A percentile compares a stretch with the other conserved stretches of the same genome.
phyloP scores from a whole-genome alignment of 2,329 filamentous ascomycete genomes.

The Nannizziopsis barbatae region DNA sequence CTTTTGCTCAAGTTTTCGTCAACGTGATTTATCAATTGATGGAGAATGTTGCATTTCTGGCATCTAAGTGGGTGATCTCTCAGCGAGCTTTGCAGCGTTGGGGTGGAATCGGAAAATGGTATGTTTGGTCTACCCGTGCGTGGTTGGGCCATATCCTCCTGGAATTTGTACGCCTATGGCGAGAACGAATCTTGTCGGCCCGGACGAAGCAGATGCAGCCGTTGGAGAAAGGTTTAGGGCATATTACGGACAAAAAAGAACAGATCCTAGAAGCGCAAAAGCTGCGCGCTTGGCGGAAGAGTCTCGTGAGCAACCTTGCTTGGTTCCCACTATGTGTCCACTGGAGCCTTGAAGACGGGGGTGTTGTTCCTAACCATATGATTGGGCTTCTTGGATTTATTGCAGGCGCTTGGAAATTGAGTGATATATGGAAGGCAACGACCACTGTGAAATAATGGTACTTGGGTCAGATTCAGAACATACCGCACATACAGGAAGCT shows the following conservation, averaged over 20 bases:
- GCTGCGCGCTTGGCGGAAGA: slow-evolving; percentile 51
- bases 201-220: slow-evolving; percentile 15
- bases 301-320: slow-evolving; percentile 54
- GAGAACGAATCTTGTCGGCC: slow-evolving; percentile 26
- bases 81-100: slow-evolving; percentile 29
- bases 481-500: too few relatives aligned
- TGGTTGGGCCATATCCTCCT: slow-evolving; percentile 70
- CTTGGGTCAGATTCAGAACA: background rate
- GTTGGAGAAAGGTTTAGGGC: background rate
- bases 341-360: slow-evolving; percentile 61
- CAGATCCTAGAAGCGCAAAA: slow-evolving; percentile 24
- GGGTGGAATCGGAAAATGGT: slow-evolving; percentile 50
- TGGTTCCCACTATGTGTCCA: slow-evolving; percentile 78
- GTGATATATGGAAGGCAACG: slow-evolving; percentile 37
- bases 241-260: slow-evolving; percentile 16
- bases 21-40: slow-evolving; percentile 63
- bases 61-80: slow-evolving; percentile 57
- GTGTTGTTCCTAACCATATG: slow-evolving; percentile 46
- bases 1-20: slow-evolving; percentile 55
- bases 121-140: slow-evolving; percentile 62
- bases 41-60: slow-evolving; percentile 74
- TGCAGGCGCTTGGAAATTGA: slow-evolving; percentile 37
- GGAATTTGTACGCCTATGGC: slow-evolving; percentile 58
- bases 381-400: slow-evolving; percentile 49
- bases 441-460: slow-evolving; percentile 10